phyloP scores from a whole-genome alignment of 2,329 filamentous ascomycete genomes.

The Scytalidium sp. region DNA sequence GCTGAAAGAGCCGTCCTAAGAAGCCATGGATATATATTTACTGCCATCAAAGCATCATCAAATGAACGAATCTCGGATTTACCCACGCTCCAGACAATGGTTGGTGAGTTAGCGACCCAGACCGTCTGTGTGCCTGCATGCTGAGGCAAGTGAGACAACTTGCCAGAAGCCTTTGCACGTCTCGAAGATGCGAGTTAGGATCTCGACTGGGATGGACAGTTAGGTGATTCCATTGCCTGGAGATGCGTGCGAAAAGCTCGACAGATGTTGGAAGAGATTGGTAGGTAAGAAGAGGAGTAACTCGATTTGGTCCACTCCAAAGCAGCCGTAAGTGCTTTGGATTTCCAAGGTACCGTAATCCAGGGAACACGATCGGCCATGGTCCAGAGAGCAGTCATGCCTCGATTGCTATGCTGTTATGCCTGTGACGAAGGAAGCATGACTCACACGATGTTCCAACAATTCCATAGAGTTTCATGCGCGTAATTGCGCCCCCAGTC shows the following conservation, averaged over 20 bases:
- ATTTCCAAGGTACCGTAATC: too few species aligned
- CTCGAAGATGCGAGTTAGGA: slow-evolving; percentile 12
- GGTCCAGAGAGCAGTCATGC: too few species aligned
- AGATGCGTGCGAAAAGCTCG: not conserved
- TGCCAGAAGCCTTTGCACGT: slow-evolving; percentile 10
- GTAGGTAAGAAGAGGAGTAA: not conserved
- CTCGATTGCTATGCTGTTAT: too few species aligned
- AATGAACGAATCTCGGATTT: slow-evolving; percentile 11
- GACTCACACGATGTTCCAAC: too few species aligned
- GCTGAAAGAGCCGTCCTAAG: not conserved
- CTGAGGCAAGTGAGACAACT: slow-evolving; percentile 11
- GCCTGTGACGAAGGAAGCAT: too few species aligned
- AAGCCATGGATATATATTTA: slow-evolving; percentile 7
- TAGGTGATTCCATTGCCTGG: slow-evolving; percentile 5
- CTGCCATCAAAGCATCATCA: slow-evolving; percentile 15
- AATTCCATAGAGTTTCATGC: too few species aligned
- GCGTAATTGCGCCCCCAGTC: too few species aligned
- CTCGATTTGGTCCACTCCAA: too few species aligned
- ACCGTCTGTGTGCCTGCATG: slow-evolving; percentile 10
- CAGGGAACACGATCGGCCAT: too few species aligned
- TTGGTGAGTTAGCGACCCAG: slow-evolving; percentile 7
- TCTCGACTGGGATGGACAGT: slow-evolving; percentile 10
- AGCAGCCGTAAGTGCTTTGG: too few species aligned
- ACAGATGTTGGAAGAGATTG: not conserved
- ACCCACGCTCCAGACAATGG: slow-evolving; percentile 10